These are phyloP conservation scores for Papilionanthe hybrid DNA, from an alignment of 116 monocot genomes.

Conservation along the genomic window DNA sequence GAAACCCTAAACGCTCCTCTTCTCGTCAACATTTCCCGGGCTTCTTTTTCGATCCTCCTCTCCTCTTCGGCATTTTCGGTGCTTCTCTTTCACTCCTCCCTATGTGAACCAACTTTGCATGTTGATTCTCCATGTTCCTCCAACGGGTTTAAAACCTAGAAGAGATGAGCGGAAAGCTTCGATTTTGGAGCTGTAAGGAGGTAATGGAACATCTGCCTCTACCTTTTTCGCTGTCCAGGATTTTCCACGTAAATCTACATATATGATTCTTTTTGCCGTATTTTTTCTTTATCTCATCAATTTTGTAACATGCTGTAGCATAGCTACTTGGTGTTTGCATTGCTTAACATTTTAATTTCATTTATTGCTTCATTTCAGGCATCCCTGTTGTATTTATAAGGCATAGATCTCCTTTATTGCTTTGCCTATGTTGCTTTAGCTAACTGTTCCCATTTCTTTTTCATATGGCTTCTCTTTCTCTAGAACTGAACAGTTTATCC, in stretches of 20 bases:
- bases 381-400: not conserved
- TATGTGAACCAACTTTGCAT: not conserved
- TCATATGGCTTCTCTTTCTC: conserved; percentile 26
- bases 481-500: too few species aligned
- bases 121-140: not conserved
- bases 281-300: too few species aligned
- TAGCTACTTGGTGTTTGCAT: not conserved
- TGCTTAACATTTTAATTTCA: not conserved
- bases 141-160: not conserved
- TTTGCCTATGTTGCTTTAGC: not conserved
- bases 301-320: too few species aligned
- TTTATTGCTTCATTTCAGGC: not conserved
- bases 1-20: too few species aligned
- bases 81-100: too few species aligned
- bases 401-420: not conserved
- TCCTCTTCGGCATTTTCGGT: too few species aligned
- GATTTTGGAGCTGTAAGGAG: not conserved
- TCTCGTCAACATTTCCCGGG: too few species aligned
- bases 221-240: too few species aligned
- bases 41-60: too few species aligned
- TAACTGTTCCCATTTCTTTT: not conserved
- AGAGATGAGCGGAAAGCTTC: not conserved
- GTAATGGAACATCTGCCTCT: not conserved
- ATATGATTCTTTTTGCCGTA: too few species aligned
- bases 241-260: too few species aligned